A percentile compares a stretch with the other conserved stretches of the same genome.
These are phyloP conservation scores for Umbelopsis sp. DNA, from an alignment of 192 early-diverging fungal genomes.

Conservation along the genomic window DNA sequence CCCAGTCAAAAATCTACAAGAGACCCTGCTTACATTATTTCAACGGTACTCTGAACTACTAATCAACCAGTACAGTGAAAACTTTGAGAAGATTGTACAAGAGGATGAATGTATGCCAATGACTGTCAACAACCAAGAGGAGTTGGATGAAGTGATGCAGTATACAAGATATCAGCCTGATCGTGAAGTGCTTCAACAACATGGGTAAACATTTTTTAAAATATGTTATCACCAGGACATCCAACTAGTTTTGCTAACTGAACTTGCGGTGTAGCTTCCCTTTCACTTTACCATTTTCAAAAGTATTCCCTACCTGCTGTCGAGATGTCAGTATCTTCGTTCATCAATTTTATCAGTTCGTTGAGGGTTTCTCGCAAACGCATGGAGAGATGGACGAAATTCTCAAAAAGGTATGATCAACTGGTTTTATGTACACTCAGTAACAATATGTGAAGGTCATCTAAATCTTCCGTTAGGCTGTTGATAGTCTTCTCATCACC, in stretches of 20 bases:
- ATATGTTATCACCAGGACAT: no score
- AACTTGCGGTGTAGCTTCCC: conserved; percentile 57
- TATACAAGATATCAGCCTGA: conserved; percentile 67
- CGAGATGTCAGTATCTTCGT: conserved; percentile 72
- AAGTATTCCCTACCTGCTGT: conserved; percentile 75
- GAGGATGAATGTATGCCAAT: conserved; percentile 84
- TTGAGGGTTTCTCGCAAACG: conserved; percentile 80
- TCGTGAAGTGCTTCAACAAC: conserved; percentile 27
- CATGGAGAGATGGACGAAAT: conserved; percentile 89
- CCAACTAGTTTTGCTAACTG: no score
- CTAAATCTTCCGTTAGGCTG: conserved; percentile 36
- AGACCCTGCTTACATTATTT: conserved; percentile 76
- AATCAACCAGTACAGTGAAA: conserved; percentile 64
- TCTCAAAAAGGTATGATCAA: conserved; percentile 64
- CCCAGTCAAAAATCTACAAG: conserved; percentile 64
- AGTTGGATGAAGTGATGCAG: conserved; percentile 62
- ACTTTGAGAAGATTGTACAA: conserved; percentile 73
- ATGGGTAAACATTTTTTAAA: conserved; percentile 24
- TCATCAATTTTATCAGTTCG: conserved; percentile 80
- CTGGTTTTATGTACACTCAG: background rate
- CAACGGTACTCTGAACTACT: conserved; percentile 79
- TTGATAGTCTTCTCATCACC: conserved; percentile 72
- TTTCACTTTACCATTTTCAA: conserved; percentile 76
- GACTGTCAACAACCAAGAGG: conserved; percentile 63
- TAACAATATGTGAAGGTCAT: background rate